Base-by-base conservation (phyloP, 1,139 yeast species). In the Scheffersomyces illinoinensis region DNA sequence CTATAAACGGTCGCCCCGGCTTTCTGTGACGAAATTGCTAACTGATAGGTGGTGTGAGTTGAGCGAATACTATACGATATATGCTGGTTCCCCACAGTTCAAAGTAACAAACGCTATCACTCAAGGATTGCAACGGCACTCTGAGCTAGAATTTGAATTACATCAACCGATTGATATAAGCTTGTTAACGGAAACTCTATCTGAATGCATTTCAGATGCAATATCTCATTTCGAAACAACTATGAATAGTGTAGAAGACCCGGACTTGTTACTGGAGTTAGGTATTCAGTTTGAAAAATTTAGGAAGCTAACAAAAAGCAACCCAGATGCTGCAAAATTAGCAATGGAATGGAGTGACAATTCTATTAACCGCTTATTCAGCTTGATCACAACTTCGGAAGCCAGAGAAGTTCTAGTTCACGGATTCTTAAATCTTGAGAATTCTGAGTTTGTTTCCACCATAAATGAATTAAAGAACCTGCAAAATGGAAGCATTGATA, bases 381-480 rank as follows among this genome's bases (percentile, higher is more conserved):
- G 73, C 18, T 68, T 87, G 23, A 69, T 85, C 18, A 64, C 72
- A 4, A 71, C 70, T 10, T 86, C 90, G 0, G 82, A 82, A 59
- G 86, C 90, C 1, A 75, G 93, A 61, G 93, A 89, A 67, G 68
- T 89, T 5, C 70, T 85, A 56, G 81, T 86, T 5, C 89, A 87
- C 68, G 84, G 85, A 2, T 84, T 81, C 62, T 63, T 86, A 20
- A 74, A 83, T 63, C 61, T 76, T 1, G 59, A 68, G 0, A 60
- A 65, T 1, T 71, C 72, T 2, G 59, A 62, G 6, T 68, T 82
- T 46, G 62, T 75, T 1, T 63, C 67, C 1, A 61, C 59, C 17
- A 48, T 54, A 1, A 54, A 52, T 3, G 55, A 53, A 10, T 57
- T 48, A 8, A 49, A 57, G 17, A 58, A 20, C 47, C 57, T 7